A percentile compares a stretch with the other conserved stretches of the same genome.
phyloP scores from a whole-genome alignment of 1,284 basidiomycete genomes.

The Butyriboletus pseudospeciosus region DNA sequence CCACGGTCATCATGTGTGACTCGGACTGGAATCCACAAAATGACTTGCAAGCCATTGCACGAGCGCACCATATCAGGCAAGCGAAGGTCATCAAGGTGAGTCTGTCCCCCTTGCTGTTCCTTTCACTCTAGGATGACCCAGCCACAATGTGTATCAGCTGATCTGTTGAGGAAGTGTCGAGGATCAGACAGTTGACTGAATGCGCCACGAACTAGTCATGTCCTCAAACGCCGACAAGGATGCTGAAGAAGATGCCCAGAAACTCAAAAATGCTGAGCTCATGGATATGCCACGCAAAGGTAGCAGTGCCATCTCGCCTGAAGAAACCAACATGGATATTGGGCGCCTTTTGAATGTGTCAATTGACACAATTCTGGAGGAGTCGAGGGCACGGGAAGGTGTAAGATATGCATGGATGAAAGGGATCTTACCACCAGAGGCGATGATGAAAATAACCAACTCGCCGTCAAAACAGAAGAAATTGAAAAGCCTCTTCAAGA shows the following conservation, averaged over 20 bases:
- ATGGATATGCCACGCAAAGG: conserved; percentile 54
- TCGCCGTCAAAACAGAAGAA: conserved; percentile 18
- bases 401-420: conserved; percentile 42
- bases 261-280: conserved; percentile 44
- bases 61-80: conserved; percentile 79
- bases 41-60: conserved; percentile 83
- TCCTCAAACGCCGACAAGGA: conserved; percentile 30
- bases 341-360: conserved; percentile 40
- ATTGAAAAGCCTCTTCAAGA: conserved; percentile 37
- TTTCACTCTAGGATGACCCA: neutral
- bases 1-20: conserved; percentile 78
- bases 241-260: conserved; percentile 23
- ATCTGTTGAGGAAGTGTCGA: conserved; percentile 59
- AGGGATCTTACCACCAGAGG: conserved; percentile 26
- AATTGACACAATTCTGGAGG: conserved; percentile 41
- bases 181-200: conserved; percentile 62
- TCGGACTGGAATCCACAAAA: conserved; percentile 78
- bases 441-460: conserved; percentile 20
- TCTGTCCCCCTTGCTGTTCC: neutral
- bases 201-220: conserved; percentile 60
- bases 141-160: conserved; percentile 49
- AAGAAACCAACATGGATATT: conserved; percentile 39
- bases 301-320: conserved; percentile 45
- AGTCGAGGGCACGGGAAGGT: conserved; percentile 39
- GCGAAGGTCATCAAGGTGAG: conserved; percentile 74